Evolutionary conservation across 169 alveolate genomes (phyloP).

Genomic region (Cryptosporidium felis): DNA sequence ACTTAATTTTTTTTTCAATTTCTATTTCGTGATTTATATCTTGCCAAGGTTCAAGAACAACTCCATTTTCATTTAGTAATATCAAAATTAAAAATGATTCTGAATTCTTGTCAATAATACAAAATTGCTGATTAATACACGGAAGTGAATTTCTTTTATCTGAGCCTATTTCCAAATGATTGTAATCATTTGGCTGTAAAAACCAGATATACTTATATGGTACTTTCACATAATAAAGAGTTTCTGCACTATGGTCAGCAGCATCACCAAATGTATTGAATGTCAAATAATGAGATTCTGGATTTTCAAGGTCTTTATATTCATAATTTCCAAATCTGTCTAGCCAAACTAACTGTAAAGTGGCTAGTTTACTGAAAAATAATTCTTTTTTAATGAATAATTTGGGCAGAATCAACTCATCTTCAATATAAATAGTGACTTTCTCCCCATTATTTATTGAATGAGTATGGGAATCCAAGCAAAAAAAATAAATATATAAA

Average conservation of each 20-base stretch:
- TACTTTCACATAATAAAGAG: not conserved
- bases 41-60: constrained; percentile 66
- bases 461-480: not conserved
- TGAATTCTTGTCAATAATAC: not conserved
- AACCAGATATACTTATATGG: constrained; percentile 1
- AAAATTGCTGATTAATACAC: not conserved
- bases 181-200: not conserved
- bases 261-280: not conserved
- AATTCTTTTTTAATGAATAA: not conserved
- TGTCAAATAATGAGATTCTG: not conserved
- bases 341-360: constrained; percentile 10
- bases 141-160: not conserved
- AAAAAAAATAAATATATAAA: constrained; percentile 14
- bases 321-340: constrained; percentile 6
- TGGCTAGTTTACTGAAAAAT: not conserved
- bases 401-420: constrained; percentile 45
- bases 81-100: constrained; percentile 3
- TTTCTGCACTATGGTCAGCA: not conserved
- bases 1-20: not conserved
- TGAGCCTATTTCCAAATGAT: not conserved
- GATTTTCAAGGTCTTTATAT: no score
- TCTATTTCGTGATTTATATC: not conserved
- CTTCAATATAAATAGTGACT: constrained; percentile 12
- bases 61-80: not conserved
- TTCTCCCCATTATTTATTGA: not conserved